Base-by-base conservation (phyloP, 2,329 filamentous ascomycete genomes). In the Aquanectria penicillioides region DNA sequence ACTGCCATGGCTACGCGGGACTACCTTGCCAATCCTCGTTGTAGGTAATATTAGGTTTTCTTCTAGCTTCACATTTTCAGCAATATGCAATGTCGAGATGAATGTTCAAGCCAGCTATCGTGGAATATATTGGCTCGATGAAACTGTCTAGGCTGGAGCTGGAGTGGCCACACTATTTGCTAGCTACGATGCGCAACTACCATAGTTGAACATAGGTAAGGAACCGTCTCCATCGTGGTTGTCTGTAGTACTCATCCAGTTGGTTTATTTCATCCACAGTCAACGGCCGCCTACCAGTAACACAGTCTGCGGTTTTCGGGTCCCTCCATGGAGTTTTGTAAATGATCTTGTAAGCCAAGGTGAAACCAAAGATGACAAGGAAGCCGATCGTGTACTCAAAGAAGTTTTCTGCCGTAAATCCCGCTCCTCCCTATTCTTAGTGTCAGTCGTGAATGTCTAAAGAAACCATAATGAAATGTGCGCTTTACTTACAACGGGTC, bases 181-280 rank as follows among this genome's bases (percentile, higher is more conserved):
- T n/a, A n/a, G n/a, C n/a, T n/a, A n/a, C n/a, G n/a, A n/a, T n/a
- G n/a, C n/a, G n/a, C n/a, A n/a, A 38, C 36, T 59, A 67, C 59
- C 64, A 67, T 44, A 65, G 26, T 13, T 65, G 51, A 4, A 67
- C 51, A 41, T 67, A 67, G 1, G 64, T 63, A 18, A 65, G 28
- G 20, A 67, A 67, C 3, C 63, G 61, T 20, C 64, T 66, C 63
- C 63, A 66, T 46, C 46, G 55, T 1, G 64, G 40, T 41, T 49
- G 31, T 8, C 29, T 34, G 28, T 67, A 63, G 25, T 66, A 63
- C 3, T 56, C 49, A 5, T 67, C 64, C 11, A 66, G 49, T 25
- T 66, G 64, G 8, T 57, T 59, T 4, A 66, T 63, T 29, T 66
- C 64, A 5, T 57, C 64, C 1, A 44, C 50, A 2, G 55, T 58